Conservation (phyloP, 2,329 filamentous ascomycete species). For the Elsinoe fawcettii region DNA sequence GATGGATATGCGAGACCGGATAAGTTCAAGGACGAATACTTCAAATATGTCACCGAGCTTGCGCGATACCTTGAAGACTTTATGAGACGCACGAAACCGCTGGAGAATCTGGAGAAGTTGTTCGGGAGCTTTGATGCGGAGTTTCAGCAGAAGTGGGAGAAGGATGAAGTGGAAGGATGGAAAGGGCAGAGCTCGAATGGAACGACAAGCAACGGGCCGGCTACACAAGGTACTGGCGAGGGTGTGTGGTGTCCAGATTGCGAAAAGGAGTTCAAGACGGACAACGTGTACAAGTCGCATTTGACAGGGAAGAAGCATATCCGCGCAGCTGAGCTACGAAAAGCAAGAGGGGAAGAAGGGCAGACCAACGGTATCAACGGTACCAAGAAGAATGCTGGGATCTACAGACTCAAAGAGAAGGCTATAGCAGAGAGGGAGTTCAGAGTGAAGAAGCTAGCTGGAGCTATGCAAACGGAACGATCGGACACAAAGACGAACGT, state of each 20-base stretch:
- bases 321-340: conserved; percentile 64
- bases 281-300: conserved; percentile 88
- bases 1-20: conserved; percentile 67
- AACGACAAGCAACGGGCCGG: conserved; percentile 28
- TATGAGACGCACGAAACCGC: conserved; percentile 71
- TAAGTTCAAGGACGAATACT: conserved; percentile 89
- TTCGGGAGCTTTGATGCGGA: conserved; percentile 71
- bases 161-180: conserved; percentile 75
- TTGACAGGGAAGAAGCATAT: conserved; percentile 87
- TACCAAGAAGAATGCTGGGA: conserved; percentile 18
- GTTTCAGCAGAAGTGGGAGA: conserved; percentile 75
- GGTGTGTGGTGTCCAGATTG: conserved; percentile 87
- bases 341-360: conserved; percentile 29
- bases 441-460: conserved; percentile 69
- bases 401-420: conserved; percentile 65
- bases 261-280: conserved; percentile 89
- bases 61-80: conserved; percentile 81
- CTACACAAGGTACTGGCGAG: conserved; percentile 52
- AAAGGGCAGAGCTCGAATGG: conserved; percentile 34
- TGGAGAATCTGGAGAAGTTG: conserved; percentile 77
- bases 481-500: conserved; percentile 89
- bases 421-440: conserved; percentile 85
- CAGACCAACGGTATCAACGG: conserved; percentile 20
- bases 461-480: conserved; percentile 77
- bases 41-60: conserved; percentile 75